phyloP scores from a whole-genome alignment of 2,329 filamentous ascomycete genomes.

The Cordyceps farinosa region DNA sequence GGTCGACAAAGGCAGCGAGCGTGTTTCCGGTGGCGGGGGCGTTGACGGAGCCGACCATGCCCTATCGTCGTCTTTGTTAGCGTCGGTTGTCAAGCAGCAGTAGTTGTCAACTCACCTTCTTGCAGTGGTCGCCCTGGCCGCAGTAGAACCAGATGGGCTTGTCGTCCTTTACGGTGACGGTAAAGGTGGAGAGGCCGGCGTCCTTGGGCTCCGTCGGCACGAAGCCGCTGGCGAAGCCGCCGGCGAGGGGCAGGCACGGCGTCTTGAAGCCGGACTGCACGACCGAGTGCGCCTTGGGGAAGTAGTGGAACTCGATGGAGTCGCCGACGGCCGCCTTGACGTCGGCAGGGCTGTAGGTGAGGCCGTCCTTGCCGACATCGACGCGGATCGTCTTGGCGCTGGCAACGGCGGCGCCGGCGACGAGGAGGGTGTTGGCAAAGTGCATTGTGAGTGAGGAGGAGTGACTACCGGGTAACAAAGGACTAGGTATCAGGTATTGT shows the following conservation, averaged over 20 bases:
- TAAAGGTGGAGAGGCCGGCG: conserved; percentile 42
- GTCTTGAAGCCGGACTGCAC: conserved; percentile 40
- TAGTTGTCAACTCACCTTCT: conserved; percentile 38
- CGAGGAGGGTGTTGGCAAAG: not conserved
- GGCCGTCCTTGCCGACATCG: conserved; percentile 41
- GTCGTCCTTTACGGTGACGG: conserved; percentile 39
- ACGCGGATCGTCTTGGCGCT: conserved; percentile 39
- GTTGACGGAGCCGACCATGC: conserved; percentile 17
- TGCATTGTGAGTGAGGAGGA: not conserved
- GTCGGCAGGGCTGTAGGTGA: conserved; percentile 49
- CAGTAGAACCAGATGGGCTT: conserved; percentile 45
- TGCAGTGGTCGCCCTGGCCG: conserved; percentile 45
- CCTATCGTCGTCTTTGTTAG: not conserved
- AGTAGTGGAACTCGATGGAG: conserved; percentile 53
- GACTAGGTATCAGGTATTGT: not conserved
- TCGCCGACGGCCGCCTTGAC: conserved; percentile 48
- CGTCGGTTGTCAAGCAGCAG: not conserved
- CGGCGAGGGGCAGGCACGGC: conserved; percentile 40
- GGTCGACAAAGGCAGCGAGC: not conserved
- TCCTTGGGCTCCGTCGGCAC: conserved; percentile 34
- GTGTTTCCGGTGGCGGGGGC: conserved; percentile 11
- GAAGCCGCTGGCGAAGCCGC: conserved; percentile 46
- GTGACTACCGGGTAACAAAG: not conserved
- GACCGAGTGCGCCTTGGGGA: conserved; percentile 49
- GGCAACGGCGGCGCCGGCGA: not conserved